Conservation (phyloP, 805 yeast genomes). For the Schizosaccharomyces lindneri region DNA sequence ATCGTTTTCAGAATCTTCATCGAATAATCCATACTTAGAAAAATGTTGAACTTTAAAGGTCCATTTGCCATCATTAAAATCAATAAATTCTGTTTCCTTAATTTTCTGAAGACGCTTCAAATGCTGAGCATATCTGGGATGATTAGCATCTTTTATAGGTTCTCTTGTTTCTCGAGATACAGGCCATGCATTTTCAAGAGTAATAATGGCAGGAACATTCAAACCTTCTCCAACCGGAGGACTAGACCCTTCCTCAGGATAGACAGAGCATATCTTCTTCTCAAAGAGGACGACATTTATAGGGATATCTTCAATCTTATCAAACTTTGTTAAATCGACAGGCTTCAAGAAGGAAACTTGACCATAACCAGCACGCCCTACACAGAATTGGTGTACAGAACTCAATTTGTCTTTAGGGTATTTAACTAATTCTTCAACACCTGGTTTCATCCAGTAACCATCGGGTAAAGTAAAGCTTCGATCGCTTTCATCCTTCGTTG, state of each 20-base stretch:
- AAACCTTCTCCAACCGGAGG: constrained; percentile 65
- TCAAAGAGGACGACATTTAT: constrained; percentile 41
- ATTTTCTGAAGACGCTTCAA: constrained; percentile 37
- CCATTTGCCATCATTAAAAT: constrained; percentile 34
- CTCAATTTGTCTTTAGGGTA: constrained; percentile 41
- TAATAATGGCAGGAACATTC: constrained; percentile 47
- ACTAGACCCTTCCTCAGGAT: constrained; percentile 37
- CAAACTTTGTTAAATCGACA: constrained; percentile 53
- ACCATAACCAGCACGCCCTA: constrained; percentile 66
- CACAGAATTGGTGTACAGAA: constrained; percentile 33
- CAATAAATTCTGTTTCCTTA: constrained; percentile 36
- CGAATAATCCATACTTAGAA: constrained; percentile 77
- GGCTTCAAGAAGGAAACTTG: constrained; percentile 51
- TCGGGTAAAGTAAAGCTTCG: constrained; percentile 14
- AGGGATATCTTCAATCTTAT: constrained; percentile 35
- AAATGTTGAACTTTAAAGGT: constrained; percentile 39
- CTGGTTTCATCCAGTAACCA: constrained; percentile 69
- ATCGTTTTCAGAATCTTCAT: constrained; percentile 30
- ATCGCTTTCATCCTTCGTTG: no score
- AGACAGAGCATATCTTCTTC: constrained; percentile 35
- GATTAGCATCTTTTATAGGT: constrained; percentile 55
- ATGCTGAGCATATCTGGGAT: constrained; percentile 44
- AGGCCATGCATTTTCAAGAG: constrained; percentile 64
- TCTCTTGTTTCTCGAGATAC: constrained; percentile 42
- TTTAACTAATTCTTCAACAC: constrained; percentile 32